A percentile compares a stretch with the other conserved stretches of the same genome.
phyloP scores from a whole-genome alignment of 305 asterid genomes.

The Fraxinus dipetala region DNA sequence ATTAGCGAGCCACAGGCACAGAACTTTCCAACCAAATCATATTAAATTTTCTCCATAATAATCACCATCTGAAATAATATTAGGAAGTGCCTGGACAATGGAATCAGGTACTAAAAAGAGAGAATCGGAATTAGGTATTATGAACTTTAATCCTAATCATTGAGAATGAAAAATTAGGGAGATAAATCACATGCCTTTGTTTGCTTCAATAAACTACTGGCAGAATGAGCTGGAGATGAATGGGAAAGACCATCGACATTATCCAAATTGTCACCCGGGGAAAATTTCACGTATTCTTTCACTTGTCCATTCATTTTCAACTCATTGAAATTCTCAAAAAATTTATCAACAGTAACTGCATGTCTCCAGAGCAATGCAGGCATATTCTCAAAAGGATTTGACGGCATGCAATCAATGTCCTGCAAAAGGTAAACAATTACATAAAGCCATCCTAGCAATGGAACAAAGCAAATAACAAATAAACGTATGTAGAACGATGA shows the following conservation, averaged over 20 bases:
- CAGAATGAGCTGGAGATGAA: constrained; percentile 47
- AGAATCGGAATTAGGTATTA: not conserved
- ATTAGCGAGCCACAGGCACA: constrained; percentile 9
- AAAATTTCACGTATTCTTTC: constrained; percentile 47
- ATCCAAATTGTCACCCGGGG: constrained; percentile 51
- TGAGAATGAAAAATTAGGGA: constrained; percentile 20
- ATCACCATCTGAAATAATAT: not conserved
- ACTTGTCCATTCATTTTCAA: constrained; percentile 47
- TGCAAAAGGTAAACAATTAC: constrained; percentile 35
- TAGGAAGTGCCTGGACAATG: not conserved
- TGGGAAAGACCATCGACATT: constrained; percentile 41
- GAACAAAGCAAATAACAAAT: constrained; percentile 1
- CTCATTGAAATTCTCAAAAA: constrained; percentile 56
- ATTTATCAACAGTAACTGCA: constrained; percentile 48
- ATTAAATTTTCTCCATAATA: not conserved
- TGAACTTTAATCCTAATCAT: constrained; percentile 12
- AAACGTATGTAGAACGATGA: constrained; percentile 4
- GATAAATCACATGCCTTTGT: constrained; percentile 47
- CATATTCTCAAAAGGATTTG: constrained; percentile 67
- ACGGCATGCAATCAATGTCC: constrained; percentile 97
- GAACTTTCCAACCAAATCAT: constrained; percentile 11
- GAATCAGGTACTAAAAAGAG: constrained; percentile 3
- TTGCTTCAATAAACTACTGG: constrained; percentile 49
- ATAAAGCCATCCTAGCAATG: not conserved
- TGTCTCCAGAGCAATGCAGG: constrained; percentile 63